Conservation (phyloP, 345 rosid genomes). For the Dipteronia dyeriana region DNA sequence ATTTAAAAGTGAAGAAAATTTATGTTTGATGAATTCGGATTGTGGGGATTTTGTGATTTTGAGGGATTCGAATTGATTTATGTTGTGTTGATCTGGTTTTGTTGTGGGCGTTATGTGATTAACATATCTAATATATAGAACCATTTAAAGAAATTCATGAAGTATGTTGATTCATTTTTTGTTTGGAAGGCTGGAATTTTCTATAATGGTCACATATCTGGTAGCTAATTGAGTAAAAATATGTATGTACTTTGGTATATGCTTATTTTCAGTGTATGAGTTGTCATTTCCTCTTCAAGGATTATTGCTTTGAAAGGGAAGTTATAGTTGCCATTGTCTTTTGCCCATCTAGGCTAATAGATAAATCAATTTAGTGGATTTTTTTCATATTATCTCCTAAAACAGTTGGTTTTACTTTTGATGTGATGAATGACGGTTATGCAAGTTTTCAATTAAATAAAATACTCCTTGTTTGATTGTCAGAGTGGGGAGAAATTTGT, state of each 20-base stretch:
- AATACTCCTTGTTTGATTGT: constrained; percentile 27
- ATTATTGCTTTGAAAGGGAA: neutral
- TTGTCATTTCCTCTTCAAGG: neutral
- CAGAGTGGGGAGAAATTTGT: constrained; percentile 99
- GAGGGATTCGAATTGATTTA: no score
- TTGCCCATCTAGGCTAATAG: neutral
- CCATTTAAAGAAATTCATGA: no score
- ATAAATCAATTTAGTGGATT: neutral
- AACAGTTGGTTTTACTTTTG: neutral
- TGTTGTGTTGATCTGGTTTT: no score
- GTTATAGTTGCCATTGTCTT: neutral
- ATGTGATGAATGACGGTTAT: neutral
- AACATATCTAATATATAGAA: no score
- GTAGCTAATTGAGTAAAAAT: neutral
- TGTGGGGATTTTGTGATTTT: no score
- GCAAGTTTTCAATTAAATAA: neutral
- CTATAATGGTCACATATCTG: neutral
- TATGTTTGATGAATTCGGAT: no score
- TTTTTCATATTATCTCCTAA: neutral
- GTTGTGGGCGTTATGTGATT: no score
- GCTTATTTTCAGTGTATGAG: neutral
- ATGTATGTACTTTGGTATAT: neutral
- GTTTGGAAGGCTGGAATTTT: neutral
- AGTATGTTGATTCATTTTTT: neutral
- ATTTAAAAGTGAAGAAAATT: no score